Evolutionary conservation across 1,284 basidiomycete species (phyloP), one percentile per base, ranked within the genome.

Genomic region (Meira nashicola): DNA sequence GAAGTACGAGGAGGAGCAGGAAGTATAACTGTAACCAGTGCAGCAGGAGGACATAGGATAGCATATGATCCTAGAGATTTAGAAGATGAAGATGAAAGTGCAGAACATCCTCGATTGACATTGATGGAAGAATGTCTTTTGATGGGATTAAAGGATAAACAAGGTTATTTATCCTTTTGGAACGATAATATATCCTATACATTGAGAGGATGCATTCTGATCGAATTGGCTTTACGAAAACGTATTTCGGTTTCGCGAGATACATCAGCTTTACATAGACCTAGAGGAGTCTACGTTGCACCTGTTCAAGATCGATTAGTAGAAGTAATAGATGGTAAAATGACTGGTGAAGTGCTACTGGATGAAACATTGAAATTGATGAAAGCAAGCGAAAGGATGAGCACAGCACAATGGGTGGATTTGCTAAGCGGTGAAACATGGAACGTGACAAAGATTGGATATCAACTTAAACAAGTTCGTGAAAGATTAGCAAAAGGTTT

Each of bases 61-160:
- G 94, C 94, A 1, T 97, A 85, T 76, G 94, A 99, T 81, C 93
- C 93, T 0, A 82, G 92, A 58, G 95, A 98, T 81, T 80, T 96
- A 67, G 85, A 88, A 69, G 83, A 87, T 71, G 86, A 86, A 51
- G 82, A 84, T 50, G 90, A 95, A 79, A 85, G 86, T 59, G 82
- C 81, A 39, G 86, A 86, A 77, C 84, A 89, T 79, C 95, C 94
- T 0, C 83, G 84, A 62, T 81, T 98, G 68, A 98, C 94, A 9
- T 84, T 98, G 59, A 91, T 98, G 89, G 94, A 98, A 81, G 95
- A 98, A 81, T 87, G 98, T 15, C 81, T 98, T 57, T 80, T 98
- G 57, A 82, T 98, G 14, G 94, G 95, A 1, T 81, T 91, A 54
- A 92, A 92, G 77, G 91, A 92, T 80, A 89, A 89, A 74, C 89